Evolutionary conservation across 2,329 filamentous ascomycete genomes (phyloP).

Genomic region (Alternaria tenuissima): DNA sequence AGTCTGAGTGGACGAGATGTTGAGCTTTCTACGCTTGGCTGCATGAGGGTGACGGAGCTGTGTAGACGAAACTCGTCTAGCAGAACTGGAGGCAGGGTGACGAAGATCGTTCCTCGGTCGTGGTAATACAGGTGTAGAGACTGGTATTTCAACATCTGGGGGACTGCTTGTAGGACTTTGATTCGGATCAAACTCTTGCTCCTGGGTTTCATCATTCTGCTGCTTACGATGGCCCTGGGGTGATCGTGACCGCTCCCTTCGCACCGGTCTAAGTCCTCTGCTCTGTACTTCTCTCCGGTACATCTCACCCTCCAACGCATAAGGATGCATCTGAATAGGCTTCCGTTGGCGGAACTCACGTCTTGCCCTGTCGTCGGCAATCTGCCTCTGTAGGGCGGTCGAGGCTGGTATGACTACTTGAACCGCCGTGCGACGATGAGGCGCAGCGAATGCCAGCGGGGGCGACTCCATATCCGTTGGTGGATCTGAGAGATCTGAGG

Average conservation of each 20-base stretch:
- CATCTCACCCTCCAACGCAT: conserved; percentile 54
- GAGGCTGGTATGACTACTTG: conserved; percentile 43
- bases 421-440: conserved; percentile 37
- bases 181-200: conserved; percentile 44
- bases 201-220: conserved; percentile 39
- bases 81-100: conserved; percentile 8
- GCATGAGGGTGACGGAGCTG: conserved; percentile 25
- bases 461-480: conserved; percentile 33
- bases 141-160: conserved; percentile 32
- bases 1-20: conserved; percentile 22
- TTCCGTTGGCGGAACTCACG: conserved; percentile 56
- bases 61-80: conserved; percentile 18
- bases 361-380: conserved; percentile 24
- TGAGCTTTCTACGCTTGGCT: conserved; percentile 34
- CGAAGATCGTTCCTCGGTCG: conserved; percentile 16
- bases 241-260: conserved; percentile 41
- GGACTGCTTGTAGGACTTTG: conserved; percentile 31
- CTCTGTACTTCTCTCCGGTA: conserved; percentile 55
- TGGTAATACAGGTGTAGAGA: conserved; percentile 32
- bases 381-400: conserved; percentile 24
- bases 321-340: conserved; percentile 60
- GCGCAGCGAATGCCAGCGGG: conserved; percentile 15
- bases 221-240: conserved; percentile 28
- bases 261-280: conserved; percentile 55
- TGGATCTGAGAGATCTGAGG: conserved; percentile 39